phyloP scores from a whole-genome alignment of 345 rosid species.

The Cardamine chenopodiifolia region DNA sequence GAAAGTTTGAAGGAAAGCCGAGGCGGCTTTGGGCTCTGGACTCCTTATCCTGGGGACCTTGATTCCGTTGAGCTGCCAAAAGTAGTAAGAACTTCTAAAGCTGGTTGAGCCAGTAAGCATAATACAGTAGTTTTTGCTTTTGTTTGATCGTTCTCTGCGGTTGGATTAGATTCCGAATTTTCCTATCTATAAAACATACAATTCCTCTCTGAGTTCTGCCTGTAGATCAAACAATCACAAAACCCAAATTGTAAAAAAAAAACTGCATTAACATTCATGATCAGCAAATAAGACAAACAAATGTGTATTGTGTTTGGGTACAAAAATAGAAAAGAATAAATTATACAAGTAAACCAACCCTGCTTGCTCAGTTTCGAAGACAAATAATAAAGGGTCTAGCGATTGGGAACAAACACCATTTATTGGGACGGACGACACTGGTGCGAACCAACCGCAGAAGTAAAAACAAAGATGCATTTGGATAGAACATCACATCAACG shows the following conservation, averaged over 20 bases:
- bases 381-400: constrained; percentile 23
- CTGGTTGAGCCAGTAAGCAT: constrained; percentile 55
- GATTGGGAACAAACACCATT: constrained; percentile 34
- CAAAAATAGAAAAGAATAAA: background rate
- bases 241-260: background rate
- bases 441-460: constrained; percentile 27
- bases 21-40: constrained; percentile 95
- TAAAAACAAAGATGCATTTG: constrained; percentile 18
- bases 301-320: constrained; percentile 18
- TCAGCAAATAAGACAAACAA: background rate
- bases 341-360: constrained; percentile 20
- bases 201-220: background rate
- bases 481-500: constrained; percentile 12
- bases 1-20: constrained; percentile 77
- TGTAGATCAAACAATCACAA: background rate
- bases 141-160: background rate
- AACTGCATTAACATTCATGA: background rate
- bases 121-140: constrained; percentile 1
- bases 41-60: constrained; percentile 86
- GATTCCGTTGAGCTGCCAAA: constrained; percentile 65
- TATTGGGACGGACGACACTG: constrained; percentile 26
- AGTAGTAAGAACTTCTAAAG: constrained; percentile 84
- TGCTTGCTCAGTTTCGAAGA: constrained; percentile 23
- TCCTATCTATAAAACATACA: background rate
- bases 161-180: constrained; percentile 16